phyloP scores from a whole-genome alignment of 1,284 basidiomycete genomes.

The Fistulina hepatica region DNA sequence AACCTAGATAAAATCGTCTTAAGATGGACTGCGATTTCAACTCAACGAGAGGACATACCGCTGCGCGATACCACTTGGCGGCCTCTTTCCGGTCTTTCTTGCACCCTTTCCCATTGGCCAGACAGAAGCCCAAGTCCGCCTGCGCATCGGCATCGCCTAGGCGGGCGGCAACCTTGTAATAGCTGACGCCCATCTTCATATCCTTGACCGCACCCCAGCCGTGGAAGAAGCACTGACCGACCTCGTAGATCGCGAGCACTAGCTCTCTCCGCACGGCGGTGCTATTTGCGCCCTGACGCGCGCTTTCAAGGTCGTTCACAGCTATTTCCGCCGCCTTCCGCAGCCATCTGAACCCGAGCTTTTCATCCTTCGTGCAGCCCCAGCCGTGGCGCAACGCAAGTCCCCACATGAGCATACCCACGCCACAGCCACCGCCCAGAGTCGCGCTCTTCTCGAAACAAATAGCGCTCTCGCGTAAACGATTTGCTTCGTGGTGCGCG shows the following conservation, averaged over 20 bases:
- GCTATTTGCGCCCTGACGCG: too few relatives aligned
- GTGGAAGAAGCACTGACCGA: conserved; percentile 85
- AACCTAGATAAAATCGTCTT: conserved; percentile 37
- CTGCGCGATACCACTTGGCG: conserved; percentile 83
- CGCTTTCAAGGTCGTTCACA: conserved; percentile 65
- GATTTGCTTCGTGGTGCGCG: conserved; percentile 69
- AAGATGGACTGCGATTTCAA: too few relatives aligned
- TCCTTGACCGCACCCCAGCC: conserved; percentile 86
- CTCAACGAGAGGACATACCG: conserved; percentile 38
- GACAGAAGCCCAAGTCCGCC: conserved; percentile 74
- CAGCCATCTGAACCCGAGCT: conserved; percentile 74
- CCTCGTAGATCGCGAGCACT: conserved; percentile 83
- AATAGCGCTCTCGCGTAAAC: conserved; percentile 58
- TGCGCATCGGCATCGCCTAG: conserved; percentile 84
- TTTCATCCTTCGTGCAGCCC: conserved; percentile 73
- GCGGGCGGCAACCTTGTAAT: conserved; percentile 75
- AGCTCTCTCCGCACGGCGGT: conserved; percentile 56
- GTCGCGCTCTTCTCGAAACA: conserved; percentile 78
- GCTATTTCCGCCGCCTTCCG: conserved; percentile 72
- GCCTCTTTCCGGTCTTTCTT: conserved; percentile 83
- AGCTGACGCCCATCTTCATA: conserved; percentile 79
- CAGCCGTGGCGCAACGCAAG: conserved; percentile 82
- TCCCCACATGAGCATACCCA: conserved; percentile 91
- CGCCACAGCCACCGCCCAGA: conserved; percentile 68
- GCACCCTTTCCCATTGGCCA: conserved; percentile 78